Percentiles rank a stretch among this genome's conserved stretches.
Evolutionary conservation across 2,329 filamentous ascomycete species (phyloP).

Genomic region (Fusarium circinatum): DNA sequence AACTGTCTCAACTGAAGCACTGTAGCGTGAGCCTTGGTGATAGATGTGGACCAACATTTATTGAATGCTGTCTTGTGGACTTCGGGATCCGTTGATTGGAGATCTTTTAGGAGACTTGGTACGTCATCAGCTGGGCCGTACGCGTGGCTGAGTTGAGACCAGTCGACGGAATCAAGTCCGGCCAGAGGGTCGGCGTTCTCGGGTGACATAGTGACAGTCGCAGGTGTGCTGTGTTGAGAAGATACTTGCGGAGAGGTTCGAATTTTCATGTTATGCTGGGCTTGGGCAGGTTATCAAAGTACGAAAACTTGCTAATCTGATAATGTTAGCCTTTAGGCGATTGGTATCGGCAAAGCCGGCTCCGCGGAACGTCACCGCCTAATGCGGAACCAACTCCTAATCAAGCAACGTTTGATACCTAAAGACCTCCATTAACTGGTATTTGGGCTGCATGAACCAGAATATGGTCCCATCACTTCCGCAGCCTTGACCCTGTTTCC

Average conservation of each 20-base stretch:
- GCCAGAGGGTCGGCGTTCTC: background rate
- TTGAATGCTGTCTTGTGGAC: background rate
- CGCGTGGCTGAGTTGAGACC: background rate
- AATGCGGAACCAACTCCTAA: background rate
- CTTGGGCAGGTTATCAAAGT: too few relatives aligned
- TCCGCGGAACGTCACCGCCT: background rate
- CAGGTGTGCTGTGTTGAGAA: fast-evolving
- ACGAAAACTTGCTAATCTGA: background rate
- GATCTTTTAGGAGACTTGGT: background rate
- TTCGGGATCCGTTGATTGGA: background rate
- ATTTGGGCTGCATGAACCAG: too few relatives aligned
- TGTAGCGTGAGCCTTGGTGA: background rate
- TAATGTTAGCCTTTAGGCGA: background rate
- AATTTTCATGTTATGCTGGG: too few relatives aligned
- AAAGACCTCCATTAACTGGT: too few relatives aligned
- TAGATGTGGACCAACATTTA: background rate
- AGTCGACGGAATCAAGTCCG: background rate
- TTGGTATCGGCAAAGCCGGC: background rate
- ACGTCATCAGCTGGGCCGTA: background rate
- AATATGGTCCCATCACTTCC: background rate
- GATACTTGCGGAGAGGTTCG: fast-evolving
- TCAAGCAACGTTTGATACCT: background rate
- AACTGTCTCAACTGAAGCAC: background rate
- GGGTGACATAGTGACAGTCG: fast-evolving
- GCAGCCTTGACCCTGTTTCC: background rate